Conservation (phyloP, 805 yeast genomes). For the Starmerella sirachaensis region DNA sequence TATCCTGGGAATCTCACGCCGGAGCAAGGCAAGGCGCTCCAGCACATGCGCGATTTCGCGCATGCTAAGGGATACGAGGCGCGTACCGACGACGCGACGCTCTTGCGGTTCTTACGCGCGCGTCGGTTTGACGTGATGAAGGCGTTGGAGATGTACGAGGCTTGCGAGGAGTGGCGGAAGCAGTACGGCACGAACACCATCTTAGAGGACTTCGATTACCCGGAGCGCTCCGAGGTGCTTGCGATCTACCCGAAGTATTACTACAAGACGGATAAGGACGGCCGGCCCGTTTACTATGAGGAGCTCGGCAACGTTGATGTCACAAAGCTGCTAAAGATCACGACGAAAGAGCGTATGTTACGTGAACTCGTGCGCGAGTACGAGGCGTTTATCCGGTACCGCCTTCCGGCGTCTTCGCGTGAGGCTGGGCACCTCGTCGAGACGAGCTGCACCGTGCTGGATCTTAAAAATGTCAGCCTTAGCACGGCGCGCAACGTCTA, state of each 20-base stretch:
- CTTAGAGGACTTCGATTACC: conserved; percentile 74
- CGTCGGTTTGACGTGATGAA: conserved; percentile 78
- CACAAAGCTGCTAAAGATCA: conserved; percentile 81
- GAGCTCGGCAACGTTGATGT: conserved; percentile 86
- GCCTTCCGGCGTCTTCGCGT: conserved; percentile 93
- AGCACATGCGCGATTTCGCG: conserved; percentile 46
- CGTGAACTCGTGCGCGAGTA: conserved; percentile 96
- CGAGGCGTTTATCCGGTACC: conserved; percentile 70
- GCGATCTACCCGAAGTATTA: conserved; percentile 90
- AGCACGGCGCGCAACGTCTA: conserved; percentile 74
- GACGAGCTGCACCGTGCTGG: conserved; percentile 93
- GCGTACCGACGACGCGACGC: conserved; percentile 76
- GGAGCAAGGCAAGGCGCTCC: conserved; percentile 51
- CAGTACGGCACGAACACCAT: conserved; percentile 80
- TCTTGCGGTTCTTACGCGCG: conserved; percentile 79
- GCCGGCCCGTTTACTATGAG: conserved; percentile 91
- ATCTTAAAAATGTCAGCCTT: conserved; percentile 85
- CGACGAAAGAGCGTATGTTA: conserved; percentile 92
- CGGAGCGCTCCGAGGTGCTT: conserved; percentile 86
- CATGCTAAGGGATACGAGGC: conserved; percentile 54
- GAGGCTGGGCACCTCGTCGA: conserved; percentile 66
- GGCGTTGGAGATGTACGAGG: conserved; percentile 70
- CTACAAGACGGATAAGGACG: conserved; percentile 93
- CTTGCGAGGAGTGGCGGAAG: conserved; percentile 86
- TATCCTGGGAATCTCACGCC: conserved; percentile 69